Base-by-base conservation (phyloP, 2,329 filamentous ascomycete genomes). In the Clonostachys solani region DNA sequence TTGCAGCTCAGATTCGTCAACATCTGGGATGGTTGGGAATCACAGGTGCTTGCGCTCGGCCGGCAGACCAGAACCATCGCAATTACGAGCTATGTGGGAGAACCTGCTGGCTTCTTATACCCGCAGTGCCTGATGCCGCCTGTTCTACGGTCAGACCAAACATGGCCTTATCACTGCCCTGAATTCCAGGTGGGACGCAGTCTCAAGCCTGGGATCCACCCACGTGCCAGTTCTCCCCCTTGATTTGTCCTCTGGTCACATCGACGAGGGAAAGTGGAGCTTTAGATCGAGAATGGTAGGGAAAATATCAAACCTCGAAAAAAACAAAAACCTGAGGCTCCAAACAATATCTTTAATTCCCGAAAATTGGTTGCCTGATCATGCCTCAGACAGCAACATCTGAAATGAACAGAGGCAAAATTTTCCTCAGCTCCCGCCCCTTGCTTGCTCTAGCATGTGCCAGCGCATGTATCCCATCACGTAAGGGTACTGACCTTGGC, bases 351-450 rank as follows among this genome's bases (percentile, higher is more conserved):
- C 3, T 29, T 29, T 29, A 29, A 29, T 29, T 29, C 23, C 23
- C 23, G 23, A 29, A 29, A 29, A 29, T 29, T 29, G 23, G 9
- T 29, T 29, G 23, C 23, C 23, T 29, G 23, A 44, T 47, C 17
- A 38, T 38, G 48, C 48, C 48, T 50, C 42, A 50, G 48, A 50
- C 48, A 45, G 33, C 43, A 44, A 48, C 43, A 45, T n/a, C 29
- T 36, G 13, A 16, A 35, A 33, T 19, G 12, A 9, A 41, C 12
- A 18, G 15, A 17, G 35, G 23, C 15, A 49, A 49, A 49, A 43
- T 42, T 46, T 49, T 45, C 18, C 41, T 23, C 45, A 33, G 29
- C 33, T 33, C 45, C 8, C 8, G 29, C 29, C 12, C 33, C 15
- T 29, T 29, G 23, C 23, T 29, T 10, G 23, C 8, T 29, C 23